Evolutionary conservation across 208 protist genomes (phyloP), one percentile per base, ranked within the genome.

Genomic region (Acanthamoeba rhysodes): DNA sequence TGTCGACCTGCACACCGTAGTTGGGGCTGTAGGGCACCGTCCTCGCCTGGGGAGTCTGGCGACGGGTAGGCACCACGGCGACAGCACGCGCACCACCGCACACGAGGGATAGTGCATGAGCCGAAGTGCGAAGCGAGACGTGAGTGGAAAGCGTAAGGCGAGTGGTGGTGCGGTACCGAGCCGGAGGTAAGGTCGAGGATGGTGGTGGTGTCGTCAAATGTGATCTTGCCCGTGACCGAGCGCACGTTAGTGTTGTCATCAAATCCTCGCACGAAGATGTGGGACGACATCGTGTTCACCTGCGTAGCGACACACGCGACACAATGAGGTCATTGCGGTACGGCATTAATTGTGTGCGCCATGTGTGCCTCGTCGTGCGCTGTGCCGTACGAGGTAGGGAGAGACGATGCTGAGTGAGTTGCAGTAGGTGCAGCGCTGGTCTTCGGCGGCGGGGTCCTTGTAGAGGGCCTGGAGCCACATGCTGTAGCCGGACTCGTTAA

Each of bases 1-100:
- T 74, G n/a, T 74, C n/a, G 12, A 74, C 66, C 24, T 37, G n/a
- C n/a, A 74, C 66, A 29, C n/a, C 66, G 66, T 74, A 74, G 66
- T 74, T 74, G 66, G 66, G 22, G 32, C 66, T 74, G 66, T 74
- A 74, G 32, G 66, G 66, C 32, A 74, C 66, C 24, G 32, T 34
- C 22, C 12, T 12, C 24, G 66, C 66, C 18, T n/a, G 24, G 66
- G n/a, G n/a, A 12, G 66, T 34, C 66, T 74, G 32, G n/a, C 66
- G 18, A 74, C 2, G 32, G 66, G 24, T 10, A 22, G 20, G 50
- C 8, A 55, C 12, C 16, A 3, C 53, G 53, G 14, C 53, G 22
- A 22, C 53, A 59, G 12, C 18, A 22, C 53, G 0, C 45, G 10
- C 5, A 48, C 45, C 45, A 48, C 45, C 45, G 45, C 45, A 48